Percentiles rank a stretch among this genome's conserved stretches.
These are phyloP conservation scores for Volvox carteri DNA, from an alignment of 163 green algal species.

Conservation along the genomic window DNA sequence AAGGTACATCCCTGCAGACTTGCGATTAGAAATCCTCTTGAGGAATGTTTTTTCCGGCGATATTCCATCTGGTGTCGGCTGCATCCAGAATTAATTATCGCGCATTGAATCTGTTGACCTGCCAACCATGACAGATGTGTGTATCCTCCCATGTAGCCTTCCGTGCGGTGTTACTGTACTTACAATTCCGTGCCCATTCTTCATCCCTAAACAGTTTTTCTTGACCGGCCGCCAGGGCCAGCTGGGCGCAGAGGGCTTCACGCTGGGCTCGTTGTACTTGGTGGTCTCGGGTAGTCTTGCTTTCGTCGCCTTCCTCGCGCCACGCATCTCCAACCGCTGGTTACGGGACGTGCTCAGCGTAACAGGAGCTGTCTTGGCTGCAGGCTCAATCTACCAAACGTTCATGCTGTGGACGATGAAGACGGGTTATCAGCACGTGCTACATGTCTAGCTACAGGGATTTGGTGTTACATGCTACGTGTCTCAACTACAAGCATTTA, in stretches of 20 bases:
- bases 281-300: constrained; percentile 60
- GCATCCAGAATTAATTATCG: too few species aligned
- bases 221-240: constrained; percentile 64
- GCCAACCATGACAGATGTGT: too few species aligned
- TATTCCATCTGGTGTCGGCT: too few species aligned
- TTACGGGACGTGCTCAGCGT: constrained; percentile 45
- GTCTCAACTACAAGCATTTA: too few species aligned
- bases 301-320: constrained; percentile 67
- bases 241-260: constrained; percentile 88
- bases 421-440: constrained; percentile 49
- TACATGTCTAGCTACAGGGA: constrained; percentile 12
- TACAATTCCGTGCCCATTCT: too few species aligned
- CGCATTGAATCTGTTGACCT: too few species aligned
- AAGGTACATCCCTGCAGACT: too few species aligned
- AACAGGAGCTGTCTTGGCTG: constrained; percentile 44
- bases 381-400: constrained; percentile 37
- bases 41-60: too few species aligned
- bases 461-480: too few species aligned
- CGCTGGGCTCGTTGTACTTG: constrained; percentile 81
- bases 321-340: constrained; percentile 37
- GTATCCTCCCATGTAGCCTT: too few species aligned
- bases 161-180: too few species aligned
- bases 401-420: constrained; percentile 51
- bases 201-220: constrained; percentile 56
- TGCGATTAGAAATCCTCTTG: too few species aligned